Conservation (phyloP, 805 yeast genomes). For the Helenozyma rhizophorensis region DNA sequence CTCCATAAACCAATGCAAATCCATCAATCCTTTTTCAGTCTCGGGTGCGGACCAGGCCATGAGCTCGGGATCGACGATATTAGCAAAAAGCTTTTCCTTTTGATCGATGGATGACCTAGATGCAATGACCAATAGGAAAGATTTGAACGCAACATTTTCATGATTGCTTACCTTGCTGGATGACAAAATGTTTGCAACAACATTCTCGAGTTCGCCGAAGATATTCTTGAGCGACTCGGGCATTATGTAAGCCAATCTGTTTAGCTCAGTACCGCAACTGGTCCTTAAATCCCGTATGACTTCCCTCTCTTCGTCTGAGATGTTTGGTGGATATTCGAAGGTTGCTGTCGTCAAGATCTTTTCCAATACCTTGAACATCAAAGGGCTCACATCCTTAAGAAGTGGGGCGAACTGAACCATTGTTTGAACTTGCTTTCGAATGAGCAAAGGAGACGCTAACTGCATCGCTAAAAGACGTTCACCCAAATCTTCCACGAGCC, state of each 20-base stretch:
- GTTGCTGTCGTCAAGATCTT: conserved; percentile 82
- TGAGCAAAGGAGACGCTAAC: conserved; percentile 72
- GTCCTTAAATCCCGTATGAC: conserved; percentile 82
- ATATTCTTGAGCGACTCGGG: conserved; percentile 85
- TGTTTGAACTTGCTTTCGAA: conserved; percentile 85
- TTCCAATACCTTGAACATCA: conserved; percentile 82
- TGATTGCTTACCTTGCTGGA: conserved; percentile 76
- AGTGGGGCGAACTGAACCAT: conserved; percentile 92
- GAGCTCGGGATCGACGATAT: conserved; percentile 90
- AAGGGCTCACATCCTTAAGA: conserved; percentile 65
- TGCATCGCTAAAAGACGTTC: conserved; percentile 71
- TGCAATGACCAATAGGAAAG: conserved; percentile 86
- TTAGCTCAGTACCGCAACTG: conserved; percentile 91
- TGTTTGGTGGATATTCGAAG: conserved; percentile 64
- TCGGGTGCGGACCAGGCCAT: conserved; percentile 89
- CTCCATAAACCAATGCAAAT: conserved; percentile 97
- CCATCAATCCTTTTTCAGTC: conserved; percentile 83
- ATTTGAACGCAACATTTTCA: conserved; percentile 90
- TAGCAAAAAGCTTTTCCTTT: conserved; percentile 73
- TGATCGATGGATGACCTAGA: conserved; percentile 74
- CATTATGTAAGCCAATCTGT: conserved; percentile 90
- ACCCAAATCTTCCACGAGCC: conserved; percentile 64
- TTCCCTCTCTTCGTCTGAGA: conserved; percentile 72
- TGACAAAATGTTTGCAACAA: conserved; percentile 65
- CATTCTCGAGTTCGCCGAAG: conserved; percentile 76